Evolutionary conservation across 139 green algal genomes (phyloP), one percentile per base, ranked within the genome.

Genomic region (Micromonas pusilla): DNA sequence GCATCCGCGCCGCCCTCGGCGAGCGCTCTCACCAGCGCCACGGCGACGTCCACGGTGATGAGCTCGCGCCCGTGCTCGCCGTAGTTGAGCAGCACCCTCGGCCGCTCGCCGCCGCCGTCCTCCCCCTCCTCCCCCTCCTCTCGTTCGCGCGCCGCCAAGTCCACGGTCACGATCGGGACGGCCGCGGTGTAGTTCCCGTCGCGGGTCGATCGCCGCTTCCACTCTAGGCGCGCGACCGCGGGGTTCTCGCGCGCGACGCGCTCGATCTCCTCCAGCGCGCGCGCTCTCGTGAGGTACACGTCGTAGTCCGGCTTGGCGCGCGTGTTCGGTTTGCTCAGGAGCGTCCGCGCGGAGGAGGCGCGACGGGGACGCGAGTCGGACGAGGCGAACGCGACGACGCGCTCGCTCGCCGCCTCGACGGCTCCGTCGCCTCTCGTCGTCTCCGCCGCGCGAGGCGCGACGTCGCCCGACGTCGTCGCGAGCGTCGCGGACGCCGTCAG

Each of bases 41-140:
- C 75, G 5, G 83, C 92, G 26, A 94, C 82, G 79, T 98, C 93
- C 2, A 79, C 74, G 4, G 86, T 93, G 36, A 98, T 90, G 31
- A 92, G 87, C 86, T 98, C 94, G 0, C 94, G 84, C 0, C 88
- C 94, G 83, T 98, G 94, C 83, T 98, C 87, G 2, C 93, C 94
- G 89, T 95, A 98, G 77, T 92, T 88, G 84, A 93, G 83, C 31
- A 84, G 5, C 20, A 86, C 3, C 6, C 72, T 54, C 21, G 37
- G 20, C 25, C 34, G 31, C 38, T 65, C 6, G 3, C 4, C 21
- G 36, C 26, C 62, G 62, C 28, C 13, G 5, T 70, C 62, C 9
- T 5, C 13, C 62, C 9, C 13, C 9, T 5, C 20, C 13, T 31
- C 62, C 9, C 13, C 5, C 9, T 16, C 26, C 13, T 31, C 19